Evolutionary conservation across 192 early-diverging fungal genomes (phyloP).

Genomic region (Coemansia sp.): DNA sequence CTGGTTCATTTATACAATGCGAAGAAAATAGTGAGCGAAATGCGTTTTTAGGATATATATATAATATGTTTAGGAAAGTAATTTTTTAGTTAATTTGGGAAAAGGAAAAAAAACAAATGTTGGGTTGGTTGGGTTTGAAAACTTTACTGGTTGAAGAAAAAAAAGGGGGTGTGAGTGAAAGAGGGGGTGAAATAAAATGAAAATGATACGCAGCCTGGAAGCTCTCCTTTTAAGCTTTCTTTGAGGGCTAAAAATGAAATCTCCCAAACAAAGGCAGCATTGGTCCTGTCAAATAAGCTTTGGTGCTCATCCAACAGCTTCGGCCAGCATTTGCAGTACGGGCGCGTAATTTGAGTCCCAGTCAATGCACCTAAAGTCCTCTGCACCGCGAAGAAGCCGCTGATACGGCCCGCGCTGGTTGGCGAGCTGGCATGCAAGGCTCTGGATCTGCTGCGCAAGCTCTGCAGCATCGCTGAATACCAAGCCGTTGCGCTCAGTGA

Average conservation of each 20-base stretch:
- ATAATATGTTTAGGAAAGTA: not conserved
- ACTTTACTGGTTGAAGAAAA: not conserved
- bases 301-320: not conserved
- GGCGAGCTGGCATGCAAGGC: slow-evolving; percentile 13
- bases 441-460: slow-evolving; percentile 63
- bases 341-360: slow-evolving; percentile 44
- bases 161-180: not conserved
- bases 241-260: not conserved
- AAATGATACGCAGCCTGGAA: not conserved
- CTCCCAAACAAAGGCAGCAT: not conserved
- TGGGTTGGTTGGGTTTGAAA: not conserved
- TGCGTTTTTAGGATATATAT: no score
- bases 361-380: slow-evolving; percentile 32
- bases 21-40: not conserved
- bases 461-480: slow-evolving; percentile 61
- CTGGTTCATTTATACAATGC: slow-evolving; percentile 5
- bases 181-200: not conserved
- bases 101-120: not conserved
- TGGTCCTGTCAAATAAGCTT: not conserved
- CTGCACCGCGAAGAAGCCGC: slow-evolving; percentile 41
- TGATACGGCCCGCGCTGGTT: slow-evolving; percentile 18
- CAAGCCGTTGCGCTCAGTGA: slow-evolving; percentile 66
- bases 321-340: slow-evolving; percentile 28
- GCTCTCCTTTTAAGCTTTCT: slow-evolving; percentile 2
- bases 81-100: not conserved